These are phyloP conservation scores for Fusarium sp. DNA, from an alignment of 2,329 filamentous ascomycete genomes.

Conservation along the genomic window DNA sequence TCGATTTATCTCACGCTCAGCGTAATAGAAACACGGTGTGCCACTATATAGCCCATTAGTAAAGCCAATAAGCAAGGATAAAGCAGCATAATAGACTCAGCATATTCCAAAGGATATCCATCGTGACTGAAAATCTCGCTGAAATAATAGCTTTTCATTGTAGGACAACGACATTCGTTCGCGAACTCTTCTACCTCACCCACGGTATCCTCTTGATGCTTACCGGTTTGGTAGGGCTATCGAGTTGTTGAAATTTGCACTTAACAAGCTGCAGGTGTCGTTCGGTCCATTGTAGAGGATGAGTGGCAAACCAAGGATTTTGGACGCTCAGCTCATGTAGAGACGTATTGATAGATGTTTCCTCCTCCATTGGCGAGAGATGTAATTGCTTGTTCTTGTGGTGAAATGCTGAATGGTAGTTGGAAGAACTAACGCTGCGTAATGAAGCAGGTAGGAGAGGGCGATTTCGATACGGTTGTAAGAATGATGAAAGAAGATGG, in stretches of 20 bases:
- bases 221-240: accelerated
- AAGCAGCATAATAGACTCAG: neutral
- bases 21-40: neutral
- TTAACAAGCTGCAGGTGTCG: neutral
- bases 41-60: neutral
- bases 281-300: neutral
- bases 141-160: neutral
- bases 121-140: neutral
- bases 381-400: neutral
- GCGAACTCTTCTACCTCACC: neutral
- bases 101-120: neutral
- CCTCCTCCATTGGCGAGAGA: accelerated
- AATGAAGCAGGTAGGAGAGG: too few species aligned
- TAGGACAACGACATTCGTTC: neutral
- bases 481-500: too few species aligned
- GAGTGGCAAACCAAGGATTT: neutral
- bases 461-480: too few species aligned
- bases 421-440: neutral
- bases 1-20: neutral
- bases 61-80: neutral
- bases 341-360: neutral
- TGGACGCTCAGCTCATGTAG: neutral
- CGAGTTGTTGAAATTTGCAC: accelerated
- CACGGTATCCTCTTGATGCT: neutral
- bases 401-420: neutral